A percentile compares a stretch with the other conserved stretches of the same genome.
These are phyloP conservation scores for Ustilago tritici DNA, from an alignment of 1,284 basidiomycete species.

Conservation along the genomic window DNA sequence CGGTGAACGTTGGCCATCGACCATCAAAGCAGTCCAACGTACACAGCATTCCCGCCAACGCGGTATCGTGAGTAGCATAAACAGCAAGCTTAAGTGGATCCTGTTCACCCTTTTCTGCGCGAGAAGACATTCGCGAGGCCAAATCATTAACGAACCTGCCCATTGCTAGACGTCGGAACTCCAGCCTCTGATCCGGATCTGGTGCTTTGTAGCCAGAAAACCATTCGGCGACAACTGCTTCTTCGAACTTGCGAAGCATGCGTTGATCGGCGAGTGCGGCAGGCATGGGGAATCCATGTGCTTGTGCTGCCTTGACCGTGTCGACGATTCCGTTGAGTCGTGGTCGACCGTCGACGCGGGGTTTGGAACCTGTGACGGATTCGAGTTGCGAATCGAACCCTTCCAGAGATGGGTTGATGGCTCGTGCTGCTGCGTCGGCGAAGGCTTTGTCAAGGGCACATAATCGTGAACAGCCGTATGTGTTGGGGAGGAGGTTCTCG, in stretches of 20 bases:
- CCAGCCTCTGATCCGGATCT: conserved; percentile 71
- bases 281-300: conserved; percentile 75
- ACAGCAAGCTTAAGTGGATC: conserved; percentile 72
- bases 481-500: conserved; percentile 81
- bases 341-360: conserved; percentile 81
- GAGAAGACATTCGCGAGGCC: conserved; percentile 73
- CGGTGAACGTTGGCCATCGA: conserved; percentile 72
- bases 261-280: conserved; percentile 35
- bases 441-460: conserved; percentile 49
- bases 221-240: conserved; percentile 82
- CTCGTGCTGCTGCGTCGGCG: conserved; percentile 71
- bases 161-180: conserved; percentile 82
- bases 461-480: conserved; percentile 77
- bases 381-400: conserved; percentile 77
- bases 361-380: conserved; percentile 78
- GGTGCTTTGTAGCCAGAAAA: conserved; percentile 74
- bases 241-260: conserved; percentile 73
- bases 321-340: conserved; percentile 83
- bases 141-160: conserved; percentile 79
- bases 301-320: conserved; percentile 75
- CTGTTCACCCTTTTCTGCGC: conserved; percentile 40
- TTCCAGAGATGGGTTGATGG: conserved; percentile 78
- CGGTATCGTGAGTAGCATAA: conserved; percentile 75
- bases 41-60: conserved; percentile 77
- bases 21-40: conserved; percentile 83